phyloP scores from a whole-genome alignment of 2,329 filamentous ascomycete species.

The Pseudonectria buxi region DNA sequence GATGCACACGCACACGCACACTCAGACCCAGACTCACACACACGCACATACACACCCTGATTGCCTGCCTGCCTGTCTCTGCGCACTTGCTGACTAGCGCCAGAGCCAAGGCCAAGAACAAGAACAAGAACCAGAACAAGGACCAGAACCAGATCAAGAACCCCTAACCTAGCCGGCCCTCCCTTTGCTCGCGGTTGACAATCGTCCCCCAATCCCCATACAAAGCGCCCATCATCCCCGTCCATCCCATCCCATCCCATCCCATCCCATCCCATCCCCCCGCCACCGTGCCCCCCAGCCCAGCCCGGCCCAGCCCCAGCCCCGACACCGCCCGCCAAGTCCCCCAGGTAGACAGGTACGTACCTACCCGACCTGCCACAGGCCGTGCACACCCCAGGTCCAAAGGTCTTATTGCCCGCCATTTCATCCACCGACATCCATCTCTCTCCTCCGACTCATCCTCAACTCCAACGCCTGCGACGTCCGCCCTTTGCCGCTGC shows the following conservation, averaged over 20 bases:
- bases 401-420: conserved; percentile 17
- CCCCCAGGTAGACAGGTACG: too few relatives aligned
- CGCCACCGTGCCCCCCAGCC: neutral
- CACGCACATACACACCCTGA: too few relatives aligned
- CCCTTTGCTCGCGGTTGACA: too few relatives aligned
- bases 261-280: conserved; percentile 4
- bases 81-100: too few relatives aligned
- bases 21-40: too few relatives aligned
- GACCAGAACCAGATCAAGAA: conserved; percentile 1
- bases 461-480: conserved; percentile 17
- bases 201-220: too few relatives aligned
- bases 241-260: too few relatives aligned
- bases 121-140: conserved; percentile 2
- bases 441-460: conserved; percentile 17
- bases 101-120: too few relatives aligned
- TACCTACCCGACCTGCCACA: neutral
- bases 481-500: conserved; percentile 10
- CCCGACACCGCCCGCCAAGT: conserved; percentile 1
- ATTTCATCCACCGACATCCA: conserved; percentile 22
- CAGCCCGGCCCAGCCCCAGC: conserved; percentile 2
- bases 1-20: too few relatives aligned
- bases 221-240: too few relatives aligned
- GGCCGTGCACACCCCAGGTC: conserved; percentile 10
- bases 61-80: too few relatives aligned
- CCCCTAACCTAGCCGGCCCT: conserved; percentile 2